Evolutionary conservation across 768 basidiomycete species (phyloP), one percentile per base, ranked within the genome.

Genomic region (Boletus rubescentipes): DNA sequence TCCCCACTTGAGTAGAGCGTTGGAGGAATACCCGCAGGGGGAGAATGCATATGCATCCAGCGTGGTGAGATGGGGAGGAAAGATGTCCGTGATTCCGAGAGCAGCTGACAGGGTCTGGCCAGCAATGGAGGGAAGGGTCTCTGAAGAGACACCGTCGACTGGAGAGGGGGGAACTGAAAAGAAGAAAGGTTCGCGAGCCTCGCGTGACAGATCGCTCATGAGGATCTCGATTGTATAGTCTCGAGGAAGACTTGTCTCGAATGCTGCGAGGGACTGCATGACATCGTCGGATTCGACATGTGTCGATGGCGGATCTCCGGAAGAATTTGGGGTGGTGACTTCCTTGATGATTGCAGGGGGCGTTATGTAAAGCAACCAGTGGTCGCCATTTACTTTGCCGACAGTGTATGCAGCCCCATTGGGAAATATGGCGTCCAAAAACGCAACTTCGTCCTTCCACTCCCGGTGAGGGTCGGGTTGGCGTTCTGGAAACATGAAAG

Each of bases 401-500:
- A 98, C 87, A 30, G 92, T 95, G 75, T 99, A 99, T 4, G 95
- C 97, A 8, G 93, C 84, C 44, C 94, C 94, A 68, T 83, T 82
- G 62, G 80, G 79, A 71, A 99, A 98, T 57, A 95, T 86, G 57
- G 83, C 82, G 67, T 99, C 96, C 46, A 99, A 79, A 67, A 85
- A 98, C 53, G 85, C 83, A 64, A 98, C 89, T 74, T 99, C 97
- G 52, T 90, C 82, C 54, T 84, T 84, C 97, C 97, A 99, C 64
- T 93, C 91, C 52, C 84, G 79, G 73, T 99, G 97, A 15, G 94
- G 95, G 4, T 93, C 95, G 20, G 76, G 75, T 68, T 99, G 97
- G 21, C 91, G 85, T 70, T 99, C 97, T 9, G 97, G 97, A 72
- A 98, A 99, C 90, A 98, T 98, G 82, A 98, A 99, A 8, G 90